Evolutionary conservation across 1,284 basidiomycete genomes (phyloP).

Genomic region (Tylopilus sp.): DNA sequence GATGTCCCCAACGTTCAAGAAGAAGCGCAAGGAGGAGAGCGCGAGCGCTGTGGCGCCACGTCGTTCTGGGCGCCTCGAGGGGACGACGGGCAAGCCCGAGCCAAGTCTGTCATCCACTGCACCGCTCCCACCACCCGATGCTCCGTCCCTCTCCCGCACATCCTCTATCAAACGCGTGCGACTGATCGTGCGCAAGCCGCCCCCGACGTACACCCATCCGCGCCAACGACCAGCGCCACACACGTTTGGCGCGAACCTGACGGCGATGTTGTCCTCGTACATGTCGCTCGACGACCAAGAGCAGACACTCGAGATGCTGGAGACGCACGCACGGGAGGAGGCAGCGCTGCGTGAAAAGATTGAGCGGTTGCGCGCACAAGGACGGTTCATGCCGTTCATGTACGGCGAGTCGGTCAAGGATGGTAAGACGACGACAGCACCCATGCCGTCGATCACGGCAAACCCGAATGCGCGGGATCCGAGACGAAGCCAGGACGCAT

Average conservation of each 20-base stretch:
- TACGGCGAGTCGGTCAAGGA: slow-evolving; percentile 36
- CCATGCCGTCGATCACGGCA: slow-evolving; percentile 17
- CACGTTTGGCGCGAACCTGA: slow-evolving; percentile 65
- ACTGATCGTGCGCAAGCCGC: slow-evolving; percentile 75
- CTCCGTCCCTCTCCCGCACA: slow-evolving; percentile 22
- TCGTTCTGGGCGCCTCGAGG: slow-evolving; percentile 38
- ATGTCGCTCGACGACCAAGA: slow-evolving; percentile 61
- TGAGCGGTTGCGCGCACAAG: slow-evolving; percentile 55
- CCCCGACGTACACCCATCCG: slow-evolving; percentile 72
- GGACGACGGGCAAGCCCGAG: slow-evolving; percentile 26
- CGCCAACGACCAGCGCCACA: slow-evolving; percentile 69
- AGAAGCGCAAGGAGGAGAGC: slow-evolving; percentile 33
- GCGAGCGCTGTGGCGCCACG: slow-evolving; percentile 16
- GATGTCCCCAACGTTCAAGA: slow-evolving; percentile 29
- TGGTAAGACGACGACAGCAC: slow-evolving; percentile 14
- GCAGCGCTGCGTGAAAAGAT: slow-evolving; percentile 66
- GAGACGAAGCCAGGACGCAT: slow-evolving; percentile 57
- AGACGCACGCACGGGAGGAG: slow-evolving; percentile 59
- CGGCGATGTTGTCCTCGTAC: slow-evolving; percentile 72
- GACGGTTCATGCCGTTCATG: slow-evolving; percentile 44
- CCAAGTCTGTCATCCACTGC: not conserved
- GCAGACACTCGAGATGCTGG: slow-evolving; percentile 54
- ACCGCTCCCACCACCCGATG: not conserved
- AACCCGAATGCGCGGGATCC: slow-evolving; percentile 37
- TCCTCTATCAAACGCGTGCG: slow-evolving; percentile 69